Conservation (phyloP, 2,329 filamentous ascomycete species). For the Hypoxylon sp. region DNA sequence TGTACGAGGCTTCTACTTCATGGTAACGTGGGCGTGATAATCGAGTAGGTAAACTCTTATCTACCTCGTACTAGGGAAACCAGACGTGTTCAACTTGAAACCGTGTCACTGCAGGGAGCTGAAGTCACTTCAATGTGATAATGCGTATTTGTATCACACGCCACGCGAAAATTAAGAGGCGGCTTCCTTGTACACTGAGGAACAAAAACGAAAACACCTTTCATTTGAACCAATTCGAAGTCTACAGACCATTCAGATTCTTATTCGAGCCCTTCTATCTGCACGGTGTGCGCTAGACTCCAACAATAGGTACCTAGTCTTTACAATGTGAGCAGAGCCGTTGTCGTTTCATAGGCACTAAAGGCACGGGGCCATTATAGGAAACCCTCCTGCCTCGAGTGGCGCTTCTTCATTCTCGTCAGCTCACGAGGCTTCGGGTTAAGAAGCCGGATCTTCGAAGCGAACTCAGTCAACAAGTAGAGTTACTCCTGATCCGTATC, state of each 20-base stretch:
- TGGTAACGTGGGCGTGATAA: background rate
- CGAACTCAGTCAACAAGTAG: background rate
- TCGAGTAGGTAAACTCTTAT: background rate
- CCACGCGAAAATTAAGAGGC: background rate
- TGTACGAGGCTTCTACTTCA: background rate
- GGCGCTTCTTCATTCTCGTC: background rate
- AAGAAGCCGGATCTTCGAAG: background rate
- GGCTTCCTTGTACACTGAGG: background rate
- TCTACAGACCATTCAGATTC: background rate
- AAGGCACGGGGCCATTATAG: background rate
- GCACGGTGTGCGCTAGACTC: background rate
- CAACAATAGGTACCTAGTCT: background rate
- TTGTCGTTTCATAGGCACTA: background rate
- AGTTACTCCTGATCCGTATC: conserved; percentile 12
- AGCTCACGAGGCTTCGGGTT: conserved; percentile 1
- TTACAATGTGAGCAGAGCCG: background rate
- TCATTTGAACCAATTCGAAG: background rate
- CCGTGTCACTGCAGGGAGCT: background rate
- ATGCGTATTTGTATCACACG: background rate
- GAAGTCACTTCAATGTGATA: background rate
- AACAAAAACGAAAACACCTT: conserved; percentile 1
- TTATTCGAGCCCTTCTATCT: background rate
- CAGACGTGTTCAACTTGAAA: background rate
- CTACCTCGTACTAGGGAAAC: background rate
- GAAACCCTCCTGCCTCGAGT: background rate